Base-by-base conservation (phyloP, 2,329 filamentous ascomycete genomes). In the Xylaria sp. region DNA sequence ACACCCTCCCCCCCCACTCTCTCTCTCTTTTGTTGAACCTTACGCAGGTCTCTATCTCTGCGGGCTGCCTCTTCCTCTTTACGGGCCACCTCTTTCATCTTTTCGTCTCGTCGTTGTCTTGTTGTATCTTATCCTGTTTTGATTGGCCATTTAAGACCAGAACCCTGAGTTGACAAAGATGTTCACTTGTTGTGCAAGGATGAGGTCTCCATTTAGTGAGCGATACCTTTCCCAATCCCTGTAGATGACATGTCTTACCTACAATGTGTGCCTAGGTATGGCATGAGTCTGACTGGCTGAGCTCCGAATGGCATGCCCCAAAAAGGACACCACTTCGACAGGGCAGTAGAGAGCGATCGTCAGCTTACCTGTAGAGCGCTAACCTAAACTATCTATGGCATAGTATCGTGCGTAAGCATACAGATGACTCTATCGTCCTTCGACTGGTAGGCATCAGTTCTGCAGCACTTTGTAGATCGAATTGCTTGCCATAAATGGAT, bases 321-420 rank as follows among this genome's bases (percentile, higher is more conserved):
- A 58, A 46, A 25, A 58, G 39, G 55, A 58, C 46, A 58, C 23
- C 55, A 58, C 41, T 58, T 58, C 55, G 55, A 58, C 41, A 9
- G 28, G 37, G 13, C 15, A 4, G n/a, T 46, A 7, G 18, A 50
- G 46, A 12, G n/a, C 46, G n/a, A 23, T 50, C n/a, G n/a, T 50
- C 46, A n/a, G 46, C 46, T n/a, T 23, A 50, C 15, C 13, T 7
- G 41, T 10, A 23, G 55, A 15, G 55, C 39, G 23, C 18, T 8
- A 34, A 46, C 41, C 41, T 46, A 46, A 46, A 18, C 41, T n/a
- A n/a, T 46, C 15, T 46, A 46, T 8, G 15, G 41, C 18, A 46
- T 46, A 46, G 41, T n/a, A n/a, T 46, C 41, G 18, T 18, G 41
- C 18, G 18, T 46, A 46, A 46, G 41, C 41, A 46, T 8, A n/a